Base-by-base conservation (phyloP, 805 yeast genomes). In the Zygosaccharomyces bisporus region DNA sequence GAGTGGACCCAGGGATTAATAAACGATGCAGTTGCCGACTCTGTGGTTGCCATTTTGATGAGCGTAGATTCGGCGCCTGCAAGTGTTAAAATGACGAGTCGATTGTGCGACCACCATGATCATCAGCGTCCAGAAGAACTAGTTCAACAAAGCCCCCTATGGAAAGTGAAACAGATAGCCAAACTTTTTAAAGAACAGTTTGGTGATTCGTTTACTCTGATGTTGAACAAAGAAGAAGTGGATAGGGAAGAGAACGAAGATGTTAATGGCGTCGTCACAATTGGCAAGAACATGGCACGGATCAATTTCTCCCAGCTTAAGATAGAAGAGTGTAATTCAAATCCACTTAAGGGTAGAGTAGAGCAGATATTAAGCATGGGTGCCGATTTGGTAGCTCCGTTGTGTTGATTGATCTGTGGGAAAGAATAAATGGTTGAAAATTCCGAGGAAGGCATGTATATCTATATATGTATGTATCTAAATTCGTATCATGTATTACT, bases 41-140 rank as follows among this genome's bases (percentile, higher is more conserved):
- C 96, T 12, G 85, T 89, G 1, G 77, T 93, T 46, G 96, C 97
- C 0, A 88, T 93, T 30, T 65, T 93, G 24, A 75, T 91, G 66
- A 86, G 95, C 35, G 93, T 91, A 33, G 99, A 93, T 61, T 83
- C 96, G 0, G 81, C 96, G 0, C 96, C 96, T 8, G 95, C 96
- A 1, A 87, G 97, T 5, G 95, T 93, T 21, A 93, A 91, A 61
- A 64, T 88, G 51, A 80, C 95, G 10, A 80, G 95, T 4, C 74
- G 75, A 43, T 51, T 72, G 1, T 81, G 84, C 51, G 49, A 58
- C 1, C 84, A 80, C 59, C 41, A 41, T 7, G 51, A 46, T n/a
- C 51, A 56, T 14, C 54, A 48, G 4, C 47, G 44, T 19, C 14
- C 32, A 16, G 54, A 47, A 14, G 49, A 48, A n/a, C 37, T 45